Percentiles rank a stretch among this genome's conserved stretches.
Evolutionary conservation across 768 basidiomycete genomes (phyloP).

Genomic region (Suillus cothurnatus): DNA sequence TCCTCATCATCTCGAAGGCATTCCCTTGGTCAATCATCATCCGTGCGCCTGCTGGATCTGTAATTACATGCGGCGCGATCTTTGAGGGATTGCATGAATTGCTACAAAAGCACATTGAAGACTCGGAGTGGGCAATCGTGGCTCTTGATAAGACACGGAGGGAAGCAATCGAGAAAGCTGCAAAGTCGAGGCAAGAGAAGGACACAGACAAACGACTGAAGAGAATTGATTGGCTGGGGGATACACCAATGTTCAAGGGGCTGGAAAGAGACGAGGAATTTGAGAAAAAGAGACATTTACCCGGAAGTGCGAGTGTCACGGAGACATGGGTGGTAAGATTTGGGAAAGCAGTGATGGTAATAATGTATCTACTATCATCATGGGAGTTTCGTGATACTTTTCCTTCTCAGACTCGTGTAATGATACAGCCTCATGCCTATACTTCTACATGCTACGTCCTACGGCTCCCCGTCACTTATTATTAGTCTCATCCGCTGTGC

Average conservation of each 20-base stretch:
- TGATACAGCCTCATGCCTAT: background rate
- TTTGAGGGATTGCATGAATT: constrained; percentile 53
- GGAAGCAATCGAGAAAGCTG: constrained; percentile 51
- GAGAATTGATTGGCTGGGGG: constrained; percentile 68
- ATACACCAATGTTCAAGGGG: constrained; percentile 59
- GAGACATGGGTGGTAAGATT: constrained; percentile 67
- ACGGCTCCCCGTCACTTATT: background rate
- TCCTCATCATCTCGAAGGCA: constrained; percentile 59
- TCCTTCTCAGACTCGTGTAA: background rate
- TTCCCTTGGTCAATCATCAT: constrained; percentile 73
- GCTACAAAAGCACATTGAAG: constrained; percentile 56
- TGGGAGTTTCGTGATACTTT: background rate
- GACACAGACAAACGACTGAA: constrained; percentile 42
- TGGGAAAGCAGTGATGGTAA: constrained; percentile 30
- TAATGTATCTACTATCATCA: background rate
- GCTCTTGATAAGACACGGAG: constrained; percentile 43
- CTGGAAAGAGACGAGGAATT: constrained; percentile 62
- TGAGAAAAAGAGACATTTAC: constrained; percentile 50
- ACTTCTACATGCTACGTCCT: background rate
- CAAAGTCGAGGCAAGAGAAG: constrained; percentile 47
- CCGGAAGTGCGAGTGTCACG: constrained; percentile 39
- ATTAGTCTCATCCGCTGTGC: background rate
- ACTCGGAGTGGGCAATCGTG: constrained; percentile 71
- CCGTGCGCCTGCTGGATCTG: constrained; percentile 30
- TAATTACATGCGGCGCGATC: constrained; percentile 51